Base-by-base conservation (phyloP, 805 yeast genomes). In the Candida sonorensis region DNA sequence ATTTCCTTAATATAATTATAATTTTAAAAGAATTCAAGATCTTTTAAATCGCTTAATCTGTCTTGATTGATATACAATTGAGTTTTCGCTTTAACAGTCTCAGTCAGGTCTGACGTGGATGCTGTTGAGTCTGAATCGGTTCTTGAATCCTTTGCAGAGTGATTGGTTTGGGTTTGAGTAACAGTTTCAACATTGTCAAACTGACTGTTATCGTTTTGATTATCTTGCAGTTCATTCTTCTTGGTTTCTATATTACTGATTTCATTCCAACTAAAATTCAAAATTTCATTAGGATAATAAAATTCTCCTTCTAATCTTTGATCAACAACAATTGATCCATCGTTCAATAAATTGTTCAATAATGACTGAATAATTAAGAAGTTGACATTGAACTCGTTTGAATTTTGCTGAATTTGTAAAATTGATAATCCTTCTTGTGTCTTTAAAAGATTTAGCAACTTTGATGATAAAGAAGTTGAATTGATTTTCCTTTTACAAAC, bases 211-310 rank as follows among this genome's bases (percentile, higher is more conserved):
- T n/a, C n/a, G n/a, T n/a, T n/a, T n/a, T n/a, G n/a, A n/a, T n/a
- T n/a, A n/a, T n/a, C n/a, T n/a, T n/a, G n/a, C 20, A 9, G 9
- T 18, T 18, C 20, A 18, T 7, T 18, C 20, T 17, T 12, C 2
- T 10, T 8, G 10, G 15, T 7, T 21, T 23, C 21, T 23, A 12
- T 14, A 11, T 17, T 16, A 17, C n/a, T 23, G 10, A 26, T 23
- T 16, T 14, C 24, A 21, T 40, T 35, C 55, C 54, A 51, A 13
- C 27, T 19, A 31, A 41, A 50, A 1, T 7, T 26, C 13, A n/a
- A 31, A 6, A 58, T 53, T 24, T 44, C 44, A 33, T 58, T 57
- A 14, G 41, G 40, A 42, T 55, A 58, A 37, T 46, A 58, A 20
- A 44, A 43, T 15, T 41, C 45, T 11, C 62, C 63, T 33, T 52